Percentiles rank a stretch among this genome's conserved stretches.
Evolutionary conservation across 2,329 filamentous ascomycete genomes (phyloP).

Genomic region (Cytospora mali): DNA sequence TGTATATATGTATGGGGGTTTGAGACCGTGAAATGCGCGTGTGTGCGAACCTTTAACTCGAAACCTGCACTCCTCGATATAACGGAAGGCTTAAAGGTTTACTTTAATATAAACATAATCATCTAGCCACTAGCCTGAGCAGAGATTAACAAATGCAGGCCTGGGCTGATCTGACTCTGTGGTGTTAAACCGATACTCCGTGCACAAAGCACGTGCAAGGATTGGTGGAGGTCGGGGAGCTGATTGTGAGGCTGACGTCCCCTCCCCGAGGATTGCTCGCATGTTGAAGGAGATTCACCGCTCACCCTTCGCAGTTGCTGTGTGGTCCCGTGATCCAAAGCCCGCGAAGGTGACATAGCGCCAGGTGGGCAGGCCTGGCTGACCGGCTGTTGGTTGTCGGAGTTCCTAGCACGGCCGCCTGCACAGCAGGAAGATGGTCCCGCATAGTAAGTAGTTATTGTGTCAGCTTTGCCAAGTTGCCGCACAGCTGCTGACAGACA

Average conservation of each 20-base stretch:
- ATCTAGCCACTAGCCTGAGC: not conserved
- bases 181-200: not conserved
- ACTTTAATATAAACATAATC: not conserved
- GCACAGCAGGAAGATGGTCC: constrained; percentile 17
- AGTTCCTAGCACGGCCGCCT: not conserved
- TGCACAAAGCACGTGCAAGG: not conserved
- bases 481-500: constrained; percentile 1
- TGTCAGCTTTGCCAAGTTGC: constrained; percentile 3
- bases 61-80: not conserved
- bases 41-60: too few relatives aligned
- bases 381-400: not conserved
- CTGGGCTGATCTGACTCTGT: not conserved
- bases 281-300: constrained; percentile 1
- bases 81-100: not conserved
- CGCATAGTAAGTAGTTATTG: constrained; percentile 8
- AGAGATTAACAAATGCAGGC: not conserved
- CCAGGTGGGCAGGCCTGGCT: constrained; percentile 10
- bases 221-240: constrained; percentile 17
- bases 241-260: constrained; percentile 11
- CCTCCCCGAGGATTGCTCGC: constrained; percentile 4
- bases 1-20: not conserved
- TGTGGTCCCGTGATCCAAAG: not conserved
- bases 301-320: too few relatives aligned
- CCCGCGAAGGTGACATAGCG: not conserved
- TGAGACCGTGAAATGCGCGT: too few relatives aligned